phyloP scores from a whole-genome alignment of 2,329 filamentous ascomycete genomes.

The Colletotrichum neosansevieriae region DNA sequence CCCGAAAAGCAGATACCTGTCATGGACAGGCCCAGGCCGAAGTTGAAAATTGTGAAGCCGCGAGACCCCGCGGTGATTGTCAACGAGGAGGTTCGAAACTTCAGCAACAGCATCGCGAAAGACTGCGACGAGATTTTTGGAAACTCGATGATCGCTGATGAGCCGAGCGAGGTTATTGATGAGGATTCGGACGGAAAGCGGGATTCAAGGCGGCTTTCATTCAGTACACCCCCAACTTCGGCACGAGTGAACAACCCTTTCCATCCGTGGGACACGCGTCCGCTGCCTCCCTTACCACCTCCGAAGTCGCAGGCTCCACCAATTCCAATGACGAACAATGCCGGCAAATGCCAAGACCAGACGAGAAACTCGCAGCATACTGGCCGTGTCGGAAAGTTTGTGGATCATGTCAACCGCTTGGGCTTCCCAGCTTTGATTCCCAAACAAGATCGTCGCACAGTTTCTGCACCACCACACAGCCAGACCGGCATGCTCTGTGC shows the following conservation, averaged over 20 bases:
- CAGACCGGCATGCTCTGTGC: constrained; percentile 53
- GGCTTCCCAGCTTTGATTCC: constrained; percentile 49
- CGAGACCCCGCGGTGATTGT: constrained; percentile 49
- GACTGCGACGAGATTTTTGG: constrained; percentile 92
- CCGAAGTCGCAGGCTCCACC: constrained; percentile 21
- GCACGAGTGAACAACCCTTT: constrained; percentile 48
- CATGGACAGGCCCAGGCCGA: constrained; percentile 41
- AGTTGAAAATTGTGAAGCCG: constrained; percentile 43
- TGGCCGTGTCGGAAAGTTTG: constrained; percentile 38
- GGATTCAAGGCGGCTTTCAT: constrained; percentile 57
- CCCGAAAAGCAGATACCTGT: constrained; percentile 30
- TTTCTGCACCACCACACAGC: constrained; percentile 64
- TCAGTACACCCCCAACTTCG: constrained; percentile 52
- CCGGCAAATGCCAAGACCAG: neutral
- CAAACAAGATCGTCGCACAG: constrained; percentile 58
- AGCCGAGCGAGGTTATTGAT: constrained; percentile 46
- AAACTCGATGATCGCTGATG: constrained; percentile 63
- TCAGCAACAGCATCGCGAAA: constrained; percentile 87
- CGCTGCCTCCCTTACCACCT: constrained; percentile 63
- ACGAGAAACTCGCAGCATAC: constrained; percentile 20
- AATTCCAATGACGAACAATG: neutral
- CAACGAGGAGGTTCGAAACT: constrained; percentile 83
- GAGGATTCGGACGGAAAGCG: constrained; percentile 49
- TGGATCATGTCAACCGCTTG: constrained; percentile 42
- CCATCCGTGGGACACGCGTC: constrained; percentile 59